Conservation (phyloP, 495 filamentous ascomycete species). For the Talaromyces liani region DNA sequence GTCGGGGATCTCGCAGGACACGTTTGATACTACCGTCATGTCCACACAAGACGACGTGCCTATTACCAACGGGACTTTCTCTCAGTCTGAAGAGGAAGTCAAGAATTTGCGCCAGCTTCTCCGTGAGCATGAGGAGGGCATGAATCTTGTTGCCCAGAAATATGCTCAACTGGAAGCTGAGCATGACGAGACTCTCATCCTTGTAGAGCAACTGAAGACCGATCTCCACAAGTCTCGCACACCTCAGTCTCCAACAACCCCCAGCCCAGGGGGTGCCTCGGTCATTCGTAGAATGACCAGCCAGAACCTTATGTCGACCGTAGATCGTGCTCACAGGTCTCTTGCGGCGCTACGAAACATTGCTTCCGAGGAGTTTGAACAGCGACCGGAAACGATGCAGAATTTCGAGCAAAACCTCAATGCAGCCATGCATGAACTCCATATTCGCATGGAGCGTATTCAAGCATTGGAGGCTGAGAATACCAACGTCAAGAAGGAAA, state of each 20-base stretch:
- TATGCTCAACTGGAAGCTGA: slow-evolving; percentile 75
- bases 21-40: slow-evolving; percentile 47
- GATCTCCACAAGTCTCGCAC: slow-evolving; percentile 71
- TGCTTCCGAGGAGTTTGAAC: slow-evolving; percentile 75
- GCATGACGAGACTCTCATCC: slow-evolving; percentile 72
- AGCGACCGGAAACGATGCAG: slow-evolving; percentile 75
- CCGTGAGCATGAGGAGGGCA: slow-evolving; percentile 67
- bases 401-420: slow-evolving; percentile 91
- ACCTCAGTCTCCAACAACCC: slow-evolving; percentile 56
- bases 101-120: slow-evolving; percentile 62
- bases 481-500: slow-evolving; percentile 77
- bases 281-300: slow-evolving; percentile 91
- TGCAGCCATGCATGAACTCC: slow-evolving; percentile 85
- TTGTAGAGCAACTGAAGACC: slow-evolving; percentile 83
- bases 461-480: slow-evolving; percentile 85
- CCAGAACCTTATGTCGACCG: slow-evolving; percentile 73
- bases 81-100: slow-evolving; percentile 46
- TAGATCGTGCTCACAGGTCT: slow-evolving; percentile 89
- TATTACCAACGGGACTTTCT: slow-evolving; percentile 20
- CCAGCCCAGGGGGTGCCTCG: slow-evolving; percentile 21
- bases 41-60: slow-evolving; percentile 21
- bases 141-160: slow-evolving; percentile 62
- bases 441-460: slow-evolving; percentile 78
- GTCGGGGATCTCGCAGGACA: slow-evolving; percentile 59
- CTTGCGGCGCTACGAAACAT: slow-evolving; percentile 83